Base-by-base conservation (phyloP, 306 rosid species). In the Dalbergia cultrata region DNA sequence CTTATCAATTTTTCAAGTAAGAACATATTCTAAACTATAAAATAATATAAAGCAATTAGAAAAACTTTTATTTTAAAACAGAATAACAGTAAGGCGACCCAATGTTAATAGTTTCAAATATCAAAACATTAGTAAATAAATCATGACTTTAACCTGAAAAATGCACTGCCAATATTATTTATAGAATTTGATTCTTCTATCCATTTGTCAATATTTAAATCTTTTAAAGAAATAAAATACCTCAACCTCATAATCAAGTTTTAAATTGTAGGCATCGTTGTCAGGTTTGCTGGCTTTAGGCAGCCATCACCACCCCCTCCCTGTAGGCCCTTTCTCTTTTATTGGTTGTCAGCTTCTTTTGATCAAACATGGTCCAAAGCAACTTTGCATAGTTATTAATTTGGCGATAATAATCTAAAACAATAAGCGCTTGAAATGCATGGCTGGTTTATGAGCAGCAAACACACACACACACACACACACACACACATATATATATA, bases 321-420 rank as follows among this genome's bases (percentile, higher is more conserved):
- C 37, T 52, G 57, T 26, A 58, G 50, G 35, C 9, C 45, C n/a
- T 67, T 37, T 49, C 7, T 7, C 8, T 35, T 50, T 39, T 34
- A 37, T 37, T 39, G 63, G 10, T 59, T 67, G 57, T 37, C 39
- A 34, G 34, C 52, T 59, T 81, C 67, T 85, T 81, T 60, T 72
- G 78, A 44, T 34, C 61, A 69, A 44, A 69, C 73, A 75, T 70
- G 26, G 26, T 22, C 39, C 21, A 62, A 75, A 63, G 52, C 79
- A 53, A 26, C 70, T 22, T 85, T 67, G n/a, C 1, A 60, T 18
- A 43, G 62, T 47, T 60, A 58, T 67, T 72, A 41, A 61, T 72
- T 47, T 70, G 59, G 70, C 5, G 0, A 66, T 54, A 52, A 66
- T 18, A 43, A 43, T 10, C 74, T 14, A 39, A 64, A 70, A 37